phyloP scores from a whole-genome alignment of 257 asterid species.

The Plantago elongata region DNA sequence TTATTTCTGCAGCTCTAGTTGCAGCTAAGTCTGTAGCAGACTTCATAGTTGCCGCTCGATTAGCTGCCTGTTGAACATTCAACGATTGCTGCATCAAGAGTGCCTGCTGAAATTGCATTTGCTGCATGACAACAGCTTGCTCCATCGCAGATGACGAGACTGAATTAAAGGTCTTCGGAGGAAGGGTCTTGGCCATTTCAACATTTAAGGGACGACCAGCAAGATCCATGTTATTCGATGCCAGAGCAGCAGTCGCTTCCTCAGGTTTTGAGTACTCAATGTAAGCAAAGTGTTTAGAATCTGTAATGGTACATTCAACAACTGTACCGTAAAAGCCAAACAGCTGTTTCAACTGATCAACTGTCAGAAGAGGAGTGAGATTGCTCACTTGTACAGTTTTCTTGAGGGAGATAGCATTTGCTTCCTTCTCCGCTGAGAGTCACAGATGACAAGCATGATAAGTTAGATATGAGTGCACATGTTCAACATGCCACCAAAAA shows the following conservation, averaged over 20 bases:
- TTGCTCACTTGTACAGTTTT: constrained; percentile 92
- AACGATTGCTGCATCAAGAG: constrained; percentile 86
- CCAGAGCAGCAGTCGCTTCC: constrained; percentile 87
- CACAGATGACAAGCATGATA: constrained; percentile 15
- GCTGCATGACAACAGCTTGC: constrained; percentile 98
- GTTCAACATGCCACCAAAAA: constrained; percentile 2
- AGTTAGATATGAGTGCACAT: constrained; percentile 15
- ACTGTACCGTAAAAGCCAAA: constrained; percentile 79
- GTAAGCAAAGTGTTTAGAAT: constrained; percentile 92
- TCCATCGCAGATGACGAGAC: constrained; percentile 83
- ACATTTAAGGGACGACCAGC: constrained; percentile 95
- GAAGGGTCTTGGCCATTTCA: constrained; percentile 96
- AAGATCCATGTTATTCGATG: constrained; percentile 89
- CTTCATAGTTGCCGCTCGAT: constrained; percentile 93
- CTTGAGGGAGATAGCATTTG: constrained; percentile 56
- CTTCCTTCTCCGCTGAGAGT: constrained; percentile 46
- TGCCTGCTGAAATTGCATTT: constrained; percentile 99
- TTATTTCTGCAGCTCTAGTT: constrained; percentile 96
- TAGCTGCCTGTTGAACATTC: constrained; percentile 92
- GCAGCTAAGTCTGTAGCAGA: constrained; percentile 96
- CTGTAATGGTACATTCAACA: constrained; percentile 77
- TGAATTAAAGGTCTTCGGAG: constrained; percentile 64
- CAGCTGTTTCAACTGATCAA: constrained; percentile 95
- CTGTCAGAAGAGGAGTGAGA: constrained; percentile 82
- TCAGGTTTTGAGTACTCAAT: constrained; percentile 86